Evolutionary conservation across 2,329 filamentous ascomycete genomes (phyloP), one percentile per base, ranked within the genome.

Genomic region (Ustulina deusta): DNA sequence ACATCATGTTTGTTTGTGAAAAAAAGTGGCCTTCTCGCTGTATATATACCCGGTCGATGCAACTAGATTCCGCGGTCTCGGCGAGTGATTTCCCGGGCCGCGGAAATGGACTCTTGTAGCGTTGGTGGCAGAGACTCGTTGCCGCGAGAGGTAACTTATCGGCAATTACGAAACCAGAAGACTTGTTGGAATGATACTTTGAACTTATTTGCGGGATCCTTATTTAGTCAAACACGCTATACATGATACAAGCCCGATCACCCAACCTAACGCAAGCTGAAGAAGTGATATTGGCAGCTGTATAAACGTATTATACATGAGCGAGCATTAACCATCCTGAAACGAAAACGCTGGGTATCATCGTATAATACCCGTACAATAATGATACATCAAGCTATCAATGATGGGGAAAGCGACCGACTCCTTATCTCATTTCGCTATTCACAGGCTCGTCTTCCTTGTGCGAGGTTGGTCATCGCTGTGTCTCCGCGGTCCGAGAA

Each of bases 271-370:
- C 32, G 15, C 20, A 32, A 38, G 27, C 11, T 32, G 11, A 34
- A 58, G 27, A 38, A 42, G 11, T 57, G 25, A 46, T n/a, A 62
- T 62, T 61, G 36, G 11, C 20, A 40, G n/a, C 49, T 61, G 25
- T 58, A n/a, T 46, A 58, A 58, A 58, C 40, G 36, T 62, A 66
- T 17, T 1, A 52, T 62, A 58, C 44, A 57, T 38, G 51, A 22
- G 52, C 42, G 49, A 32, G 32, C 38, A 62, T 3, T 2, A 58
- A 46, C 36, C n/a, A 48, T 59, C 55, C n/a, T 29, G 3, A 58
- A 52, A 32, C 20, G 6, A 42, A 34, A 61, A 61, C 51, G 65
- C 65, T 68, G 51, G 65, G 56, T 68, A 68, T 58, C 56, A 51
- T 44, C 5, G 42, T 25, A 48, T 29, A 51, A 56, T 42, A 51